A percentile compares a stretch with the other conserved stretches of the same genome.
Evolutionary conservation across 257 asterid genomes (phyloP).

Genomic region (Solanum clarkiae): DNA sequence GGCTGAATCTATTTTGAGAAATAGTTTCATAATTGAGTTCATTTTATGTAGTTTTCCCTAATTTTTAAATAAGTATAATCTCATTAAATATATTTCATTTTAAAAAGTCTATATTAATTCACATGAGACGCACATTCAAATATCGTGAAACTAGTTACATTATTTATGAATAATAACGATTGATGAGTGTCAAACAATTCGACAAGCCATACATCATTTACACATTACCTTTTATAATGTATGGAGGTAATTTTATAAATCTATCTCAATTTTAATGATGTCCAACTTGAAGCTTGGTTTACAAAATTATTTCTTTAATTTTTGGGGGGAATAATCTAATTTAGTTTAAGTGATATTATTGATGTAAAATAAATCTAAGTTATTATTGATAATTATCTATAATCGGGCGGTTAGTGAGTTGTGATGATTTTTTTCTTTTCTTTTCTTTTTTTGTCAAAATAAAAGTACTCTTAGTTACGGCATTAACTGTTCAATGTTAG

Average conservation of each 20-base stretch:
- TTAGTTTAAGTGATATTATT: not conserved
- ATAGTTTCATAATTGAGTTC: too few relatives aligned
- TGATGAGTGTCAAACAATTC: not conserved
- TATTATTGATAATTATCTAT: not conserved
- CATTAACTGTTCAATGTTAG: not conserved
- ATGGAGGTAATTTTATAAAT: not conserved
- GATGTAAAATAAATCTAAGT: not conserved
- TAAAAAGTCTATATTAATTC: too few relatives aligned
- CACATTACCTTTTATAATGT: not conserved
- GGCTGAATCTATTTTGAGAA: too few relatives aligned
- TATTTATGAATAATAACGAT: not conserved
- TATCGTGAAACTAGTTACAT: too few relatives aligned
- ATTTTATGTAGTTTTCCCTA: too few relatives aligned
- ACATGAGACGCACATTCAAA: too few relatives aligned
- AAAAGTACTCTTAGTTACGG: not conserved
- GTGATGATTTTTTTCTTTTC: not conserved
- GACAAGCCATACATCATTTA: not conserved
- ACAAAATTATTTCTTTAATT: not conserved
- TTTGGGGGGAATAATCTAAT: not conserved
- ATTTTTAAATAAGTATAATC: too few relatives aligned
- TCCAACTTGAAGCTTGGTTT: not conserved
- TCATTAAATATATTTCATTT: too few relatives aligned
- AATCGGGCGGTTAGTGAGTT: not conserved
- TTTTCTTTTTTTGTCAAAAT: not conserved
- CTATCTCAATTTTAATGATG: not conserved